These are phyloP conservation scores for Colletotrichum sp. DNA, from an alignment of 2,329 filamentous ascomycete genomes.

Conservation along the genomic window DNA sequence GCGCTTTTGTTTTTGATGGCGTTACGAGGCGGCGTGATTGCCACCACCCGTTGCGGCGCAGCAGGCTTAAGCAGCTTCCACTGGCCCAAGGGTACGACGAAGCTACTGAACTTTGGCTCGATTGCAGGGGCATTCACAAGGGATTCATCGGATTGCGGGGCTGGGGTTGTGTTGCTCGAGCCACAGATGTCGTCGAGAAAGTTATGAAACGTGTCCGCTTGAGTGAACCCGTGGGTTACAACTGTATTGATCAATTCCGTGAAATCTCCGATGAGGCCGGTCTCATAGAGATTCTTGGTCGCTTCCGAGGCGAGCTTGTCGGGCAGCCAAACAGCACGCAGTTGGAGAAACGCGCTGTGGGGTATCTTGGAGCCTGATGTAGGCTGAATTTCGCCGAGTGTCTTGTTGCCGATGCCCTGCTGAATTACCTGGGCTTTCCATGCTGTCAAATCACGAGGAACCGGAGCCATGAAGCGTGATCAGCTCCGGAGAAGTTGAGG, in stretches of 20 bases:
- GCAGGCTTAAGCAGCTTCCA: neutral
- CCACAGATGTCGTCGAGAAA: neutral
- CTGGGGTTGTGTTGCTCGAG: neutral
- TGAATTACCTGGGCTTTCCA: neutral
- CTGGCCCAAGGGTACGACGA: neutral
- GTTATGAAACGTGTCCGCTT: neutral
- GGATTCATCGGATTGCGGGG: neutral
- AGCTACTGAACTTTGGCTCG: neutral
- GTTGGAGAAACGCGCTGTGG: neutral
- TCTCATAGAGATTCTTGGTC: neutral
- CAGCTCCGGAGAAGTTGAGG: neutral
- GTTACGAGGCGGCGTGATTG: neutral
- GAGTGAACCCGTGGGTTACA: neutral
- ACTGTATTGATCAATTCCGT: neutral
- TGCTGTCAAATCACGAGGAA: neutral
- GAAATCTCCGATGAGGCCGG: neutral
- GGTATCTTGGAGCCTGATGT: neutral
- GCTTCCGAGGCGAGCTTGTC: neutral
- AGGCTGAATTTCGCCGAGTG: neutral
- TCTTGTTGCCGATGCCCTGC: neutral
- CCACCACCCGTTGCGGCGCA: neutral
- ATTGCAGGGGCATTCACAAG: neutral
- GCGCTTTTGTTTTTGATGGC: neutral
- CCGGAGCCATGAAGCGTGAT: neutral
- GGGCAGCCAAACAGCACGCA: neutral